These are phyloP conservation scores for Peltaster fructicola DNA, from an alignment of 2,329 filamentous ascomycete species.

Conservation along the genomic window DNA sequence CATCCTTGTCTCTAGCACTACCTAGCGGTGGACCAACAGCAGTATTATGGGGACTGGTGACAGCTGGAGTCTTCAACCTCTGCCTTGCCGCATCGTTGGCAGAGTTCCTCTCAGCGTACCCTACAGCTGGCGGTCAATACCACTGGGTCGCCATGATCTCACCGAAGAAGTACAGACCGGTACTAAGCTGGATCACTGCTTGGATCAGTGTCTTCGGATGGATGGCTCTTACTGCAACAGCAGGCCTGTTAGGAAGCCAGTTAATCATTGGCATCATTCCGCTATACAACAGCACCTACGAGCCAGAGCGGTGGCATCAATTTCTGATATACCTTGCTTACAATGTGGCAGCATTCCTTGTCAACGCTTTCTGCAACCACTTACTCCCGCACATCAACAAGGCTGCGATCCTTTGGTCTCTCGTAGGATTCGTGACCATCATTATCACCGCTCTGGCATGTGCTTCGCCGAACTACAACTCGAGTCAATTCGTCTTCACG, in stretches of 20 bases:
- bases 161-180: slow-evolving; percentile 41
- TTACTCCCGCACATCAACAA: slow-evolving; percentile 49
- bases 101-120: slow-evolving; percentile 42
- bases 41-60: slow-evolving; percentile 52
- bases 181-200: slow-evolving; percentile 52
- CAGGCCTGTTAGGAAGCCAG: slow-evolving; percentile 47
- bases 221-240: slow-evolving; percentile 52
- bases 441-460: slow-evolving; percentile 51
- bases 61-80: slow-evolving; percentile 46
- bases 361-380: slow-evolving; percentile 48
- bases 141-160: slow-evolving; percentile 54
- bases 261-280: slow-evolving; percentile 49
- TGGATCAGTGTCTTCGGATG: slow-evolving; percentile 60
- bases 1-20: slow-evolving; percentile 42
- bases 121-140: slow-evolving; percentile 39
- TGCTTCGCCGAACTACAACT: slow-evolving; percentile 46
- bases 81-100: slow-evolving; percentile 51
- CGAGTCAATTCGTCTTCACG: slow-evolving; percentile 46
- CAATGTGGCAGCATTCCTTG: slow-evolving; percentile 39
- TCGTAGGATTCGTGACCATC: slow-evolving; percentile 51
- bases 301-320: slow-evolving; percentile 47
- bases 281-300: slow-evolving; percentile 41
- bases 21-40: slow-evolving; percentile 53
- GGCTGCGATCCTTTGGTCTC: slow-evolving; percentile 52
- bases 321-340: slow-evolving; percentile 55